phyloP scores from a whole-genome alignment of 768 basidiomycete species.

The Lentinula sp. region DNA sequence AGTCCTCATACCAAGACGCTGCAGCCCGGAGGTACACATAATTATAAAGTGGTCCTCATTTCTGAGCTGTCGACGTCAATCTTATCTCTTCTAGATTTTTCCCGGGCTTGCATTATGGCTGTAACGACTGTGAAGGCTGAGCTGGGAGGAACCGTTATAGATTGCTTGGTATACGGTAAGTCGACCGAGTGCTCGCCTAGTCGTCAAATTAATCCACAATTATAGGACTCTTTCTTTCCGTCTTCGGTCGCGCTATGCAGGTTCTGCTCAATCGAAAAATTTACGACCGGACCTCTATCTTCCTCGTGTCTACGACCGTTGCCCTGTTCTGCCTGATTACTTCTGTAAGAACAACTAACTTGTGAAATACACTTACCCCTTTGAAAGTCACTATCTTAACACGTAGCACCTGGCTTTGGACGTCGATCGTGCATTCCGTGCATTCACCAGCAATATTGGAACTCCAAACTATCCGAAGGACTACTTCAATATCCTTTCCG shows the following conservation, averaged over 20 bases:
- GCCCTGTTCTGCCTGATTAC: constrained; percentile 4
- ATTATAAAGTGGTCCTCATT: background rate
- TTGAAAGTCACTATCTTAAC: too few relatives aligned
- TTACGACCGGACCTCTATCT: background rate
- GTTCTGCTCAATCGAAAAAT: background rate
- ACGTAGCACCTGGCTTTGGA: background rate
- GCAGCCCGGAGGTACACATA: background rate
- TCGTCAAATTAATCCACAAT: background rate
- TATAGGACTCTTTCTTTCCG: background rate
- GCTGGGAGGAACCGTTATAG: background rate
- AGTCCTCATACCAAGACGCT: too few relatives aligned
- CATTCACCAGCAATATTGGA: constrained; percentile 1
- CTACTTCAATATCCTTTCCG: constrained; percentile 4
- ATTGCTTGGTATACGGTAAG: constrained; percentile 1
- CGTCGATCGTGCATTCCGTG: constrained; percentile 4
- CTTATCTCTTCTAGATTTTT: background rate
- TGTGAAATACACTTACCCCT: background rate
- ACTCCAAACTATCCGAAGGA: constrained; percentile 1
- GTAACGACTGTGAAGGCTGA: constrained; percentile 2
- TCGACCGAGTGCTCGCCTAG: background rate
- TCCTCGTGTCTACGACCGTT: background rate
- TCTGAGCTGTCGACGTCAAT: background rate
- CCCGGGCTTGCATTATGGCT: background rate
- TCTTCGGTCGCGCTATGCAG: background rate
- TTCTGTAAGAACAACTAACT: background rate